Percentiles rank a stretch among this genome's conserved stretches.
phyloP scores from a whole-genome alignment of 176 grass and related monocot species.

The Miscanthus lutarioriparius region DNA sequence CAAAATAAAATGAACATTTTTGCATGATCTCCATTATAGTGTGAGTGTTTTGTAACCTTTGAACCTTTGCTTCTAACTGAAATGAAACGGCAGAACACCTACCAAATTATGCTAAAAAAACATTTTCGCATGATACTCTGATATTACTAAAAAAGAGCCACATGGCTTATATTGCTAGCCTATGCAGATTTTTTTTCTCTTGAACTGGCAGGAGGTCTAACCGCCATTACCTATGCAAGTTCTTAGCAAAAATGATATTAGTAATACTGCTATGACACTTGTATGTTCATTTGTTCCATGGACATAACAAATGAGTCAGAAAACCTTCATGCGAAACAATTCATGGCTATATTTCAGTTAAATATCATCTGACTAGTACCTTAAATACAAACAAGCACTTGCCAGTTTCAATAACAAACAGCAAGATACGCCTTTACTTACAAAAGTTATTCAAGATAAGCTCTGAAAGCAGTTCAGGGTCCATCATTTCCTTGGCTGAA shows the following conservation, averaged over 20 bases:
- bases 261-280: background rate
- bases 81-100: too few species aligned
- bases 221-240: background rate
- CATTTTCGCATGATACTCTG: background rate
- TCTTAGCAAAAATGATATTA: conserved; percentile 10
- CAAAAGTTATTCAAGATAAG: conserved; percentile 91
- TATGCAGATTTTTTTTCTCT: background rate
- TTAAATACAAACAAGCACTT: background rate
- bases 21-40: background rate
- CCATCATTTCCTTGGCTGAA: conserved; percentile 94
- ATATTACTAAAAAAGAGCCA: background rate
- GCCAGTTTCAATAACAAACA: conserved; percentile 11
- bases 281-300: background rate
- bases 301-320: background rate
- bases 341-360: background rate
- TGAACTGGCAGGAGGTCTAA: background rate
- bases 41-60: too few species aligned
- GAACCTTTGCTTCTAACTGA: too few species aligned
- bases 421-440: conserved; percentile 50
- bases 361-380: conserved; percentile 12
- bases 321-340: background rate
- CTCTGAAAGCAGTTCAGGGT: conserved; percentile 85
- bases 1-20: background rate
- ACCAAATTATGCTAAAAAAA: background rate
- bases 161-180: background rate